These are phyloP conservation scores for Hebeloma cylindrosporum DNA, from an alignment of 768 basidiomycete genomes.

Conservation along the genomic window DNA sequence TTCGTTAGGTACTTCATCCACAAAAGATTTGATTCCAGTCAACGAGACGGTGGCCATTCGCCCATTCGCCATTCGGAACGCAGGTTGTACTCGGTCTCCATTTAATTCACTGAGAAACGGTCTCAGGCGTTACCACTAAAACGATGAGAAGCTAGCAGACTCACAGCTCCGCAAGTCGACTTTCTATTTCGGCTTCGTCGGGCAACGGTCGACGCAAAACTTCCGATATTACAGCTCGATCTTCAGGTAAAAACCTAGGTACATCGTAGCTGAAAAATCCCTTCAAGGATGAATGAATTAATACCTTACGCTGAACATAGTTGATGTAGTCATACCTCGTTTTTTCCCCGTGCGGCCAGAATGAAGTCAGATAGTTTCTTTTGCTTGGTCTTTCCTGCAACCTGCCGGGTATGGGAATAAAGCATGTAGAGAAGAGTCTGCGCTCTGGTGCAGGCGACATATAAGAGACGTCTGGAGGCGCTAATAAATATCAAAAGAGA, in stretches of 20 bases:
- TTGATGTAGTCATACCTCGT: constrained; percentile 37
- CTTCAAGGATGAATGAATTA: constrained; percentile 20
- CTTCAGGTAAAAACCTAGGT: constrained; percentile 41
- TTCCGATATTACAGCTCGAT: constrained; percentile 50
- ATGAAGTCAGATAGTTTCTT: constrained; percentile 63
- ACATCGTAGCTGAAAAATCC: constrained; percentile 44
- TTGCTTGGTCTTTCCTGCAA: constrained; percentile 52
- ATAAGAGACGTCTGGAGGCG: constrained; percentile 66
- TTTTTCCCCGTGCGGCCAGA: constrained; percentile 36
- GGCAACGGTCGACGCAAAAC: constrained; percentile 51
- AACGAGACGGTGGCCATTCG: constrained; percentile 18
- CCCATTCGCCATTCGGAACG: constrained; percentile 15
- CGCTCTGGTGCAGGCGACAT: constrained; percentile 88
- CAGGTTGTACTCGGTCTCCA: constrained; percentile 19
- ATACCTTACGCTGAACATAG: not conserved
- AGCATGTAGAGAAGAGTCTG: constrained; percentile 67
- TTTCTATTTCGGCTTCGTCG: constrained; percentile 41
- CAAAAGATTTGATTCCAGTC: constrained; percentile 16
- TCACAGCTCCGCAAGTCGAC: constrained; percentile 49
- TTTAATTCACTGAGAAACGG: constrained; percentile 27
- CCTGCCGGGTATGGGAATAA: constrained; percentile 47
- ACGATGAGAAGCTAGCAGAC: constrained; percentile 23
- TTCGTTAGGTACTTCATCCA: constrained; percentile 10
- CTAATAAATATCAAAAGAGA: constrained; percentile 1
- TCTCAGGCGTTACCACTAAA: not conserved